These are phyloP conservation scores for Rhynchospora pubera DNA, from an alignment of 176 grass and related monocot species.

Conservation along the genomic window DNA sequence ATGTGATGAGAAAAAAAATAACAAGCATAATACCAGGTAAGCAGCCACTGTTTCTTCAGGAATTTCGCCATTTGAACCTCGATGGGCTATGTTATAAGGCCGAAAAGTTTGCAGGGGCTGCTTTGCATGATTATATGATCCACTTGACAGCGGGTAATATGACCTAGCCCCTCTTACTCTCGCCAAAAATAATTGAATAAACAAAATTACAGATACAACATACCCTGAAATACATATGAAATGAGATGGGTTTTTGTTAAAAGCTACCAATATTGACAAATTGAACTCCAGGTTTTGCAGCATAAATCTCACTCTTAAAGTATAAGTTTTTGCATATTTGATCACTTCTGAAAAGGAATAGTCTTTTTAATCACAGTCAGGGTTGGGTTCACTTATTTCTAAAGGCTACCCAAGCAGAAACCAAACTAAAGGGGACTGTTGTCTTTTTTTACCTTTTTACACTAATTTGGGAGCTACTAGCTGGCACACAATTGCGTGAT, in stretches of 20 bases:
- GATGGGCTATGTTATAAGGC: conserved; percentile 94
- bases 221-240: conserved; percentile 36
- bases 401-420: not conserved
- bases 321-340: not conserved
- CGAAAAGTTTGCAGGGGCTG: conserved; percentile 65
- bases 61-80: conserved; percentile 95
- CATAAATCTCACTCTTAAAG: not conserved
- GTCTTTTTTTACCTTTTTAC: not conserved
- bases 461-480: not conserved
- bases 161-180: conserved; percentile 39
- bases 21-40: conserved; percentile 54
- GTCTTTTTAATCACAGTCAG: not conserved
- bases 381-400: not conserved
- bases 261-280: not conserved
- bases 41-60: conserved; percentile 85
- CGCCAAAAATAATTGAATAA: conserved; percentile 41
- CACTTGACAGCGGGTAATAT: conserved; percentile 66
- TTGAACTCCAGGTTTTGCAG: not conserved
- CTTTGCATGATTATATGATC: conserved; percentile 33
- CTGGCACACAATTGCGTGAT: not conserved
- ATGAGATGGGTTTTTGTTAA: not conserved
- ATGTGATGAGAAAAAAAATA: too few species aligned
- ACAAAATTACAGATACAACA: conserved; percentile 22
- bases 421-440: not conserved
- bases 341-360: not conserved